Evolutionary conservation across 2,329 filamentous ascomycete genomes (phyloP).

Genomic region (Pestalotiopsis sp.): DNA sequence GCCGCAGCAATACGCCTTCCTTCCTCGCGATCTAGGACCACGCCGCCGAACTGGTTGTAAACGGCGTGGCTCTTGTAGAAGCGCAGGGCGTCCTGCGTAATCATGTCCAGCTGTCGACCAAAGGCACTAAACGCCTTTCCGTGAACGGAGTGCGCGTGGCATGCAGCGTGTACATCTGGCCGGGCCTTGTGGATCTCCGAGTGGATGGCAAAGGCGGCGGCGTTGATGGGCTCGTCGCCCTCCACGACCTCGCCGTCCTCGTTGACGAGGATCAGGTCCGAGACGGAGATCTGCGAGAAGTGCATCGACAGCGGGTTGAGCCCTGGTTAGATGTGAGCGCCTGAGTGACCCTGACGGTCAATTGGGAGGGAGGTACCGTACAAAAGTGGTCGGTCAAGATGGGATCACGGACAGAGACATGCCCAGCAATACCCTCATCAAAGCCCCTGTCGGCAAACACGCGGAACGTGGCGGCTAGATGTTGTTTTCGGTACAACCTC

Average conservation of each 20-base stretch:
- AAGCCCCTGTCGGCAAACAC: constrained; percentile 64
- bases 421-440: constrained; percentile 64
- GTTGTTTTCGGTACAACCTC: constrained; percentile 59
- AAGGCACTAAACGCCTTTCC: constrained; percentile 65
- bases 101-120: constrained; percentile 60
- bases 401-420: constrained; percentile 65
- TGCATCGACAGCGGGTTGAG: constrained; percentile 51
- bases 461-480: constrained; percentile 63
- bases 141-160: constrained; percentile 61
- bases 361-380: constrained; percentile 33
- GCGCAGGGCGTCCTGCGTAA: constrained; percentile 60
- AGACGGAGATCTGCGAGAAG: constrained; percentile 61
- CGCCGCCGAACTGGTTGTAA: constrained; percentile 61
- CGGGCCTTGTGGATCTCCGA: constrained; percentile 59
- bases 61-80: constrained; percentile 63
- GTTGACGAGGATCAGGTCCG: constrained; percentile 63
- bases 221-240: constrained; percentile 58
- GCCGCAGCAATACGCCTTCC: constrained; percentile 57
- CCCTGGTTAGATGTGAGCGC: constrained; percentile 14
- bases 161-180: constrained; percentile 61
- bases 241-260: constrained; percentile 59
- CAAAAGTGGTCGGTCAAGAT: constrained; percentile 61
- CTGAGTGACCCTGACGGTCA: constrained; percentile 34
- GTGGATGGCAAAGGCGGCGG: constrained; percentile 65
- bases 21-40: constrained; percentile 62